phyloP scores from a whole-genome alignment of 495 filamentous ascomycete species.

The Bathelium albidoporum region DNA sequence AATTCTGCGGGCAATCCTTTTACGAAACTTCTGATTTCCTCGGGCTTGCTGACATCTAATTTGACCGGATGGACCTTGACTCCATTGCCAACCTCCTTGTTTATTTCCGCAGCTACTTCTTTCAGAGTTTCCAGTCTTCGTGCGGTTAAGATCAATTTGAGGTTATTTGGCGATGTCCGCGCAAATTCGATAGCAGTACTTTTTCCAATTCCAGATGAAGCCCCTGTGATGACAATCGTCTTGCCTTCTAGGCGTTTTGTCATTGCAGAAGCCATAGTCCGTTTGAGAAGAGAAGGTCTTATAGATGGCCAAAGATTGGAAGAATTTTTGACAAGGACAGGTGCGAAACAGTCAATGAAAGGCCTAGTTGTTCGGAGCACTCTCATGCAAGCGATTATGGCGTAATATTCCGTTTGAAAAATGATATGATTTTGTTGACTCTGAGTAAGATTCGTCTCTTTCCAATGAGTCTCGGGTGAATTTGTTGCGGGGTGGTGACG shows the following conservation, averaged over 20 bases:
- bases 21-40: conserved; percentile 68
- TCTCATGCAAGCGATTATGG: neutral
- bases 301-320: neutral
- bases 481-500: conserved; percentile 2
- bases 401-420: neutral
- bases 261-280: conserved; percentile 60
- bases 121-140: conserved; percentile 68
- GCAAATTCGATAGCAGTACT: conserved; percentile 88
- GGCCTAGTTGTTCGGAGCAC: neutral
- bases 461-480: neutral
- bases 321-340: neutral
- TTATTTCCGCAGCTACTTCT: conserved; percentile 67
- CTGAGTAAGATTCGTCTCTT: neutral
- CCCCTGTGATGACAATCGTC: conserved; percentile 85
- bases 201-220: conserved; percentile 84
- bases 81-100: conserved; percentile 65
- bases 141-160: conserved; percentile 82
- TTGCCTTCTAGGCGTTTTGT: conserved; percentile 85
- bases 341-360: neutral
- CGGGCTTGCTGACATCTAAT: conserved; percentile 76
- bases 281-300: neutral
- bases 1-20: conserved; percentile 67
- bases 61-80: conserved; percentile 73
- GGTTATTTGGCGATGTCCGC: conserved; percentile 64
- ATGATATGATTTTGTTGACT: too few species aligned